Evolutionary conservation across 257 asterid species (phyloP), one percentile per base, ranked within the genome.

Genomic region (Solanum sejunctum): DNA sequence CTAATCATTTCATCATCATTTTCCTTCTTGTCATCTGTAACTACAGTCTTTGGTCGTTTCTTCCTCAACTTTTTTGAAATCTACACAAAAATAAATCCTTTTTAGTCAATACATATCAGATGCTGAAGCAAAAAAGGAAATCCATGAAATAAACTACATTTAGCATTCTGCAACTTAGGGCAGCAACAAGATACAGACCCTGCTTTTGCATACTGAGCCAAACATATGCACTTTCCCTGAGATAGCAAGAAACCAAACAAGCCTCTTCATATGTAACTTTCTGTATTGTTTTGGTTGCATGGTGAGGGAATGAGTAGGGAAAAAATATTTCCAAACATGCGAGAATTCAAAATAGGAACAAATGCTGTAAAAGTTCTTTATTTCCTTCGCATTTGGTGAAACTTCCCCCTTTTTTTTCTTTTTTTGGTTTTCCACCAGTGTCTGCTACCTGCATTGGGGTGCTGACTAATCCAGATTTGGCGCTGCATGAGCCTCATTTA

Each of bases 41-140:
- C 82, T 51, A 88, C 23, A 79, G 88, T 88, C 86, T 92, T 95
- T 64, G 11, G 80, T 87, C 83, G 93, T 89, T 88, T 95, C 92
- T 90, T 94, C 91, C 97, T 94, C 45, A 87, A 87, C 89, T 93
- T 95, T 86, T 89, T 97, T 12, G 99, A 91, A 82, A 95, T 98
- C 99, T 95, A 86, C 84, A 89, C 41, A 86, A 52, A 86, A 90
- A 82, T 79, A 87, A 70, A 56, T 28, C 84, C 43, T 85, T 47
- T 80, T 80, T 55, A 49, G 52, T 85, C 60, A 77, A 79, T 60
- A 61, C 17, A 51, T 84, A n/a, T 51, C 83, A 63, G 79, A 69
- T 61, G 78, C 58, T 60, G 77, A 60, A 83, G 86, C 83, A 21
- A 61, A 32, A 57, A 16, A 47, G n/a, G 64, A 83, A 23, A 51